Base-by-base conservation (phyloP, 768 basidiomycete genomes). In the Boletus edulis region DNA sequence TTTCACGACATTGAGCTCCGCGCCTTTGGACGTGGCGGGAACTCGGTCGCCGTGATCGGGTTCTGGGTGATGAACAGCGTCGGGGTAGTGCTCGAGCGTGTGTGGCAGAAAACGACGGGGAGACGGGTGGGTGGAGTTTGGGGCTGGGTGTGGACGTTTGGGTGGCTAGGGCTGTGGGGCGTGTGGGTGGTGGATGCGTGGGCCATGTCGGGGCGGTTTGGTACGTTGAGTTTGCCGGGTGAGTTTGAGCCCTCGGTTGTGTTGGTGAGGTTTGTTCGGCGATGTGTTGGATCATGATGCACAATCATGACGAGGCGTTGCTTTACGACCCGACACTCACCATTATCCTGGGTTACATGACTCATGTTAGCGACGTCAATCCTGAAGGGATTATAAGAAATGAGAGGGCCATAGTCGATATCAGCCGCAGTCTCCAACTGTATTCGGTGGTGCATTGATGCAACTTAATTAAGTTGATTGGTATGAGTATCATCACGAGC, bases 1-100 rank as follows among this genome's bases (percentile, higher is more conserved):
- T 64, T 87, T 24, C 88, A 90, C 61, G 75, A 80, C 58, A 35
- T 79, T 14, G 82, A 80, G 5, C 46, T 81, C 72, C 48, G 54
- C 1, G 13, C 54, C 4, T 10, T 18, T 22, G 54, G 54, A 22
- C 34, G 37, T 1, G 82, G 82, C 14, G 72, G 75, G 1, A 80
- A 83, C 35, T 75, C 78, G 34, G 17, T 48, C 14, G 52, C 50
- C 18, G 62, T 81, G 13, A 67, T 72, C 0, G 79, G 78, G 1
- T 86, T 81, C 63, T 88, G 85, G 67, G 46, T 84, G 47, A 68
- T 82, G 65, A 80, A 76, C 66, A 76, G 78, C 14, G 62, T 83
- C 3, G 83, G 84, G 14, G 63, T 81, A 17, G 51, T 80, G 8
- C 39, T 83, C 32, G 86, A 87, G 64, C 68, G 72, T 6, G 48